A percentile compares a stretch with the other conserved stretches of the same genome.
Evolutionary conservation across 805 yeast species (phyloP).

Genomic region (Danielozyma ontarioensis): DNA sequence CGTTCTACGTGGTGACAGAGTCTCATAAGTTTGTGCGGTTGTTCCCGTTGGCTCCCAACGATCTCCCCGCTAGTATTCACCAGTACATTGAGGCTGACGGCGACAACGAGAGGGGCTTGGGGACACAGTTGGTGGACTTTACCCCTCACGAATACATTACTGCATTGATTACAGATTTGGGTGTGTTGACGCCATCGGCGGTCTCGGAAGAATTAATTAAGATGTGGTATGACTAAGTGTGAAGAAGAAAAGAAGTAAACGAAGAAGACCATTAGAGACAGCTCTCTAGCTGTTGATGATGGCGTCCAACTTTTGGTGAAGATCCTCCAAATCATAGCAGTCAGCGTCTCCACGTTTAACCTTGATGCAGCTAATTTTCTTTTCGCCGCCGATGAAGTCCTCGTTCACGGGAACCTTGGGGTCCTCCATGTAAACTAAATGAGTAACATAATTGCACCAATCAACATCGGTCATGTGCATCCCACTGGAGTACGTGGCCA

Average conservation of each 20-base stretch:
- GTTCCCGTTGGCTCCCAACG: conserved; percentile 91
- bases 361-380: conserved; percentile 45
- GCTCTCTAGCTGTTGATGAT: no score
- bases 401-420: conserved; percentile 49
- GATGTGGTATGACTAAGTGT: conserved; percentile 84
- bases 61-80: conserved; percentile 55
- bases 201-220: conserved; percentile 97
- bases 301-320: conserved; percentile 8
- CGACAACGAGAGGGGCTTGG: conserved; percentile 16
- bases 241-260: no score
- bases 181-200: conserved; percentile 95
- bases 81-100: conserved; percentile 14
- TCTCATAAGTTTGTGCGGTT: conserved; percentile 93
- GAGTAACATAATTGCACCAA: conserved; percentile 54
- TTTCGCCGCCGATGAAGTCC: conserved; percentile 23
- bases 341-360: conserved; percentile 25
- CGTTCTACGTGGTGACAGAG: conserved; percentile 91
- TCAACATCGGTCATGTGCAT: conserved; percentile 6
- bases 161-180: conserved; percentile 92
- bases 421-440: conserved; percentile 50
- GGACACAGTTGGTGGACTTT: conserved; percentile 61
- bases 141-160: conserved; percentile 95
- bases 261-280: no score
- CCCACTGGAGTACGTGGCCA: conserved; percentile 49
- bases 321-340: conserved; percentile 39